These are phyloP conservation scores for Euphorbia pulcherrima DNA, from an alignment of 345 rosid genomes.

Conservation along the genomic window DNA sequence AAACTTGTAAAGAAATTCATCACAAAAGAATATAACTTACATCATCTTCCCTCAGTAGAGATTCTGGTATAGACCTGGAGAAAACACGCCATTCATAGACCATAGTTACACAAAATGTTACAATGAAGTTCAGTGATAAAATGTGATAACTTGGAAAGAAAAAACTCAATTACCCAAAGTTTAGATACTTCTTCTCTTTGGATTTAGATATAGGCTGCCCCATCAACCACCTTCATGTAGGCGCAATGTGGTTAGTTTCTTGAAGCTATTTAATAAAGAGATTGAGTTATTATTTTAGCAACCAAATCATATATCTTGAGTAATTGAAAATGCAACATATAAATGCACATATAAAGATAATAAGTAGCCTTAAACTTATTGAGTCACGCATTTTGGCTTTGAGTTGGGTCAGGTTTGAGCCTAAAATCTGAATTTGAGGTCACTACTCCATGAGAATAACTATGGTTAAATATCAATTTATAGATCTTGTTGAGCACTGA, in stretches of 20 bases:
- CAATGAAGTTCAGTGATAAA: neutral
- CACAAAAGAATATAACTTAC: constrained; percentile 40
- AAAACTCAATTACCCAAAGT: constrained; percentile 35
- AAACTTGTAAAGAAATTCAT: neutral
- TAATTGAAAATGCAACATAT: no score
- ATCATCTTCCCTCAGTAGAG: constrained; percentile 76
- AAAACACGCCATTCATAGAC: constrained; percentile 10
- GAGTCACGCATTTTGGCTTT: no score
- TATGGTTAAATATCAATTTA: no score
- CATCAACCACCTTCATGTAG: constrained; percentile 64
- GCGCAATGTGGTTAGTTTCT: neutral
- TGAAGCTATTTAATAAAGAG: neutral
- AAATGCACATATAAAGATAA: no score
- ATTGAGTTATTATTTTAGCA: no score
- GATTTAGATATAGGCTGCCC: constrained; percentile 44
- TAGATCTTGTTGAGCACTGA: no score
- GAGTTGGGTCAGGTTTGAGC: no score
- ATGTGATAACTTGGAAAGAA: neutral
- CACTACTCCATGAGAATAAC: no score
- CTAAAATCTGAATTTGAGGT: no score
- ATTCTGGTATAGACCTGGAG: constrained; percentile 60
- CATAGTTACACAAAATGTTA: constrained; percentile 1
- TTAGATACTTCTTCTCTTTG: constrained; percentile 33
- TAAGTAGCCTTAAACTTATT: no score
- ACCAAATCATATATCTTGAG: no score